Evolutionary conservation across 1,139 yeast species (phyloP), one percentile per base, ranked within the genome.

Genomic region (Kodamaea anthophila): DNA sequence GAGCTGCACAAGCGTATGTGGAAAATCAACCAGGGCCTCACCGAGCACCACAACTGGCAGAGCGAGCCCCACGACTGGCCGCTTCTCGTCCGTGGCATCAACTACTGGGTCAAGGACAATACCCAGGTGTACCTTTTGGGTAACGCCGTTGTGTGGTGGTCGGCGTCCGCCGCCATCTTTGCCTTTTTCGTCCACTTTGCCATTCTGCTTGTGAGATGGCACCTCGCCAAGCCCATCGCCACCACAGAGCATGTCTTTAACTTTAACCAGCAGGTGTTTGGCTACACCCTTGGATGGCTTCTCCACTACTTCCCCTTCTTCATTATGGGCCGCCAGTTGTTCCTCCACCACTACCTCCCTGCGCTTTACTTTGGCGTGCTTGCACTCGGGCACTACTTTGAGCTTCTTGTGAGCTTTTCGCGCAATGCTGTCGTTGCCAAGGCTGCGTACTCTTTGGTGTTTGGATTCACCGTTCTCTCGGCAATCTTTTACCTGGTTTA

Each of bases 61-160:
- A 85, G 96, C 9, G 63, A 75, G 33, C 98, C 99, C 32, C 65
- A 65, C 35, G 72, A 86, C 22, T 93, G 99, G 99, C 95, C 96
- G 36, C 58, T 82, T 23, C 68, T 93, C 50, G 58, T 70, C 39
- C 80, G 97, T 58, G 98, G 98, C 54, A 91, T 93, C 58, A 86
- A 86, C 60, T 93, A 91, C 65, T 91, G 97, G 97, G 79, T 72
- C 42, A 68, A 70, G 46, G 77, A 83, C 38, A 69, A 81, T 52
- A 74, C 70, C 42, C 94, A 84, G 53, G 76, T 91, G 25, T 93
- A 91, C 55, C 69, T 93, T 40, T 53, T 91, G 27, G 99, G 99
- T 53, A 93, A 93, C 53, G 88, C 91, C 13, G 74, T 84, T 30
- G 65, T 80, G 25, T 93, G 97, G 96, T 88, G 94, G 91, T 53